Percentiles rank a stretch among this genome's conserved stretches.
Conservation (phyloP, 2,329 filamentous ascomycete species). For the Exophiala oligosperma region DNA sequence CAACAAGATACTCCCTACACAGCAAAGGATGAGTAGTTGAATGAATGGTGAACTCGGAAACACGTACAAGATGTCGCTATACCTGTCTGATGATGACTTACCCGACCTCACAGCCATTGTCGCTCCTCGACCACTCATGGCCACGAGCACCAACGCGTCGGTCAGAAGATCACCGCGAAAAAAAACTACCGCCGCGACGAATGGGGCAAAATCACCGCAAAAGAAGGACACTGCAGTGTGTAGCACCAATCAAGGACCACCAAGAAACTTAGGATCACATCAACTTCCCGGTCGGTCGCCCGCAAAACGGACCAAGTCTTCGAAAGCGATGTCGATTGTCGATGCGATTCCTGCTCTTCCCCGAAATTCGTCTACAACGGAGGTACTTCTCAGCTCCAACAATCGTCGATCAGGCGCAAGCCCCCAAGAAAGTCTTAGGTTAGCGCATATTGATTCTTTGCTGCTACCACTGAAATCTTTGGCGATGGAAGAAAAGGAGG, state of each 20-base stretch:
- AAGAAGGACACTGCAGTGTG: neutral
- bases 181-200: conserved; percentile 2
- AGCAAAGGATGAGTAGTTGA: neutral
- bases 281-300: neutral
- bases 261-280: too few relatives aligned
- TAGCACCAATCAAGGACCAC: neutral
- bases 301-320: neutral
- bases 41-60: neutral
- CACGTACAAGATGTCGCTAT: conserved; percentile 7
- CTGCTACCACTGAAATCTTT: conserved; percentile 32
- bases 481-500: conserved; percentile 33
- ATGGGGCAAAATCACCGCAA: conserved; percentile 1
- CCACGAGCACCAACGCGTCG: conserved; percentile 12
- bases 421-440: conserved; percentile 30
- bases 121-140: conserved; percentile 18
- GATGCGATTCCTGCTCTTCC: conserved; percentile 7
- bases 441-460: conserved; percentile 37
- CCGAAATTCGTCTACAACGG: conserved; percentile 1
- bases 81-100: conserved; percentile 27
- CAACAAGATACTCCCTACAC: too few relatives aligned
- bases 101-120: conserved; percentile 25
- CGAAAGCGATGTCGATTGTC: neutral
- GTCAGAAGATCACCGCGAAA: conserved; percentile 27
- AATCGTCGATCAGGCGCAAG: conserved; percentile 20
- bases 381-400: conserved; percentile 9